A percentile compares a stretch with the other conserved stretches of the same genome.
Evolutionary conservation across 2,329 filamentous ascomycete species (phyloP).

Genomic region (Penicillium sp.): DNA sequence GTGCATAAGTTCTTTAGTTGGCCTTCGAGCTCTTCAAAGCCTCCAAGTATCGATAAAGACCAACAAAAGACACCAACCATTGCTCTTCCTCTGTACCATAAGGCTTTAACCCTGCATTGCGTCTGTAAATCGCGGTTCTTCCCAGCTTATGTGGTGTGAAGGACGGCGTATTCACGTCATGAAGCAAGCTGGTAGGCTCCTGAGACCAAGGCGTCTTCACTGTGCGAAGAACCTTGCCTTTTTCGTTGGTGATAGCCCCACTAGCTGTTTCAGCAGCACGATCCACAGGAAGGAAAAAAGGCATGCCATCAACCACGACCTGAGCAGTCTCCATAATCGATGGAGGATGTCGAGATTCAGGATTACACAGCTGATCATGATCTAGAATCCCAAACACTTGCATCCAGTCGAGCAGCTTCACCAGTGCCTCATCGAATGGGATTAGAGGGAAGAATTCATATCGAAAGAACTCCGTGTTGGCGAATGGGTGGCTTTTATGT

Average conservation of each 20-base stretch:
- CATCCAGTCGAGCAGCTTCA: conserved; percentile 8
- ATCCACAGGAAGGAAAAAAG: not conserved
- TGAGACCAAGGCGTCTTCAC: not conserved
- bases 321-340: not conserved
- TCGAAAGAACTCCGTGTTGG: conserved; percentile 3
- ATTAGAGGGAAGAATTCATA: conserved; percentile 12
- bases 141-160: not conserved
- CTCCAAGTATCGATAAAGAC: conserved; percentile 6
- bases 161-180: not conserved
- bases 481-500: not conserved
- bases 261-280: not conserved
- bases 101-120: not conserved
- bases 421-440: conserved; percentile 14
- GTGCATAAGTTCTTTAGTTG: not conserved
- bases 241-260: too few relatives aligned
- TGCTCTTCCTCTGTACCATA: not conserved
- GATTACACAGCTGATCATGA: not conserved
- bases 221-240: not conserved
- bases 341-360: conserved; percentile 1
- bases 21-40: not conserved
- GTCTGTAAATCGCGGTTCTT: not conserved
- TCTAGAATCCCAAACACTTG: conserved; percentile 1
- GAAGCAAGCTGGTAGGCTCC: too few relatives aligned
- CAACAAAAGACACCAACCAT: conserved; percentile 4
- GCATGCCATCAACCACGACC: conserved; percentile 8